Base-by-base conservation (phyloP, 2,329 filamentous ascomycete species). In the Bipolaris zeicola region DNA sequence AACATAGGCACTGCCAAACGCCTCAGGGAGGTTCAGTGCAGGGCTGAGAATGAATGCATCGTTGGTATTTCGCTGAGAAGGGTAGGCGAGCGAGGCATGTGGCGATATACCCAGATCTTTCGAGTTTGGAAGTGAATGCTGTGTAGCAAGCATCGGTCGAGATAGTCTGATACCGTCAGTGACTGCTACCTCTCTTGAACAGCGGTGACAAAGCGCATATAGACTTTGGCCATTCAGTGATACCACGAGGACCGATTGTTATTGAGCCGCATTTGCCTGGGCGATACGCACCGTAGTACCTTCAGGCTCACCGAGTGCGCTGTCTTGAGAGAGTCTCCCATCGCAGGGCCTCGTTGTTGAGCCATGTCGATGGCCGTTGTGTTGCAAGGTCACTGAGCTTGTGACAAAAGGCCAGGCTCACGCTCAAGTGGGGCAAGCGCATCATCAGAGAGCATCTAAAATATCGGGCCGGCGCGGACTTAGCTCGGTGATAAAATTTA, bases 1-100 rank as follows among this genome's bases (percentile, higher is more conserved):
- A 18, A 98, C 94, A 75, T 97, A 97, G 7, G 94, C 93, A 11
- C 91, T 94, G 42, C 93, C 94, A 75, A 99, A 98, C 0, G 92
- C 89, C 14, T 92, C 89, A 8, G 95, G 94, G 1, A 98, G 87
- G 44, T 91, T 95, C 68, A 98, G 84, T 65, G 85, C 79, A 20
- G 85, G 83, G 28, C 81, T 82, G 48, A 89, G 77, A 36, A 86
- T 82, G 64, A 86, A 87, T 28, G 79, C 78, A 60, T 82, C 79
- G 24, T 76, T 72, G 55, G 82, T 79, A 26, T 75, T 69, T 31
- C 78, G 71, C 14, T 79, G 70, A 10, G 81, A 81, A 1, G 87
- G 85, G 74, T 92, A 94, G 41, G 91, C 89, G 47, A 96, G 83
- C 13, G 73, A 74, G 1, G 91, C 91, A 46, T 87, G 82, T 18